These are phyloP conservation scores for Debaryomyces subglobosus DNA, from an alignment of 1,139 yeast genomes.

Conservation along the genomic window DNA sequence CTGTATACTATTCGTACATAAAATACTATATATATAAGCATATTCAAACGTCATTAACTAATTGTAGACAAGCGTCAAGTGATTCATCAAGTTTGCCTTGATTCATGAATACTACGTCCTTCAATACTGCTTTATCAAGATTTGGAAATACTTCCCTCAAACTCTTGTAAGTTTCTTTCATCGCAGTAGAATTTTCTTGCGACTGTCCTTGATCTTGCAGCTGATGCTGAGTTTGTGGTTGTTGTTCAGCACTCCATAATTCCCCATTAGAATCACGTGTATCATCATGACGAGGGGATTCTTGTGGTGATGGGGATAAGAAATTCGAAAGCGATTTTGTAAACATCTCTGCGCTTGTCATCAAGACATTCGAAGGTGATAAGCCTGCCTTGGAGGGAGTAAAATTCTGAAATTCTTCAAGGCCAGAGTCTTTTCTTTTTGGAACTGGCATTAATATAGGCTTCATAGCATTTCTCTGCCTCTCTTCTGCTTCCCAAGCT, in stretches of 20 bases:
- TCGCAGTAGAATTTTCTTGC: slow-evolving; percentile 7
- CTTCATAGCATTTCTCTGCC: slow-evolving; percentile 23
- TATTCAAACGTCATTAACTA: slow-evolving; percentile 25
- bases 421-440: slow-evolving; percentile 8
- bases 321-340: slow-evolving; percentile 51
- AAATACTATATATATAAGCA: neutral
- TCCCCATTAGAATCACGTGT: neutral
- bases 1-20: neutral
- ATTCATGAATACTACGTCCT: slow-evolving; percentile 70
- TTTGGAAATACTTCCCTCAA: slow-evolving; percentile 76
- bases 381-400: slow-evolving; percentile 23
- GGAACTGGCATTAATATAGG: slow-evolving; percentile 9
- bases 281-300: slow-evolving; percentile 12
- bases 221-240: slow-evolving; percentile 7
- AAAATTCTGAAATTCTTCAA: slow-evolving; percentile 23
- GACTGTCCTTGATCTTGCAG: slow-evolving; percentile 11
- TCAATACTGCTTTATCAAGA: slow-evolving; percentile 66
- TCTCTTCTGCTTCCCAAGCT: slow-evolving; percentile 50
- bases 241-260: neutral
- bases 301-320: slow-evolving; percentile 47
- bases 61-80: slow-evolving; percentile 62
- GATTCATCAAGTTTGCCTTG: slow-evolving; percentile 73
- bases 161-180: slow-evolving; percentile 39
- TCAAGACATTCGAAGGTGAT: slow-evolving; percentile 53
- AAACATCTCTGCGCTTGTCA: slow-evolving; percentile 57